Evolutionary conservation across 116 monocot genomes (phyloP).

Genomic region (Phalaenopsis hybrid): DNA sequence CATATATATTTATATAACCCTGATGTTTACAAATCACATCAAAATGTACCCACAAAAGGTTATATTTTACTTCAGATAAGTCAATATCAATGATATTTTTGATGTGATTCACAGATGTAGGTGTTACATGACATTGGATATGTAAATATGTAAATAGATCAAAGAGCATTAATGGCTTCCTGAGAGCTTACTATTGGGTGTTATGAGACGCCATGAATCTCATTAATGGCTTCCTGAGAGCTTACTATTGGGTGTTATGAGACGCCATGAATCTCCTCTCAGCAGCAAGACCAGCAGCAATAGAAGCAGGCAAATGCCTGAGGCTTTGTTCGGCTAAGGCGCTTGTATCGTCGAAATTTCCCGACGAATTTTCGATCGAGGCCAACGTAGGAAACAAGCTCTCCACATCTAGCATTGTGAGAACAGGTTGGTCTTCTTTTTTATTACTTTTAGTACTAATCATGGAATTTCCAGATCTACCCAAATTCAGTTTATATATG

Average conservation of each 20-base stretch:
- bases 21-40: no score
- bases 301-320: slow-evolving; percentile 55
- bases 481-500: slow-evolving; percentile 69
- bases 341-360: slow-evolving; percentile 14
- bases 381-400: slow-evolving; percentile 43
- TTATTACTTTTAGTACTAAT: slow-evolving; percentile 35
- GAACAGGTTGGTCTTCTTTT: slow-evolving; percentile 44
- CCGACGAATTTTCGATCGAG: not conserved
- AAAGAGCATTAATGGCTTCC: no score
- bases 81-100: no score
- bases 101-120: no score
- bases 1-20: no score
- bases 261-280: slow-evolving; percentile 56
- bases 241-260: slow-evolving; percentile 7
- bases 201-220: no score
- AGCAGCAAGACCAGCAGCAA: slow-evolving; percentile 77
- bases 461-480: slow-evolving; percentile 31
- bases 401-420: slow-evolving; percentile 71
- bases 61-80: no score
- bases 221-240: not conserved
- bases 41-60: no score
- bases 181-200: no score
- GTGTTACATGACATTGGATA: no score
- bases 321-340: slow-evolving; percentile 18
- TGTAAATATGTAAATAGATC: not conserved